A percentile compares a stretch with the other conserved stretches of the same genome.
Conservation (phyloP, 305 asterid genomes). For the Euphrasia arctica region DNA sequence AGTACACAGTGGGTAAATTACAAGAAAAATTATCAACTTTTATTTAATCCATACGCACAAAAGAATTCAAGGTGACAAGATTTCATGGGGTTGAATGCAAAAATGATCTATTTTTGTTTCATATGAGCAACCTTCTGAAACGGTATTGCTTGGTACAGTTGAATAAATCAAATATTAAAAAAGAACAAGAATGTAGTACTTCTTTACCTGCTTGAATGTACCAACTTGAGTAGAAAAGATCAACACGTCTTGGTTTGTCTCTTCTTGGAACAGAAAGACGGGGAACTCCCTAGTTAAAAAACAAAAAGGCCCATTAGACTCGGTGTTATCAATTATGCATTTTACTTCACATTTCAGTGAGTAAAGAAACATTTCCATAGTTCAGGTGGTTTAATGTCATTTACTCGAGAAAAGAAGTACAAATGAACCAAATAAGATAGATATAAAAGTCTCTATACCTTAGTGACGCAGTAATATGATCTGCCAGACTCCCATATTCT, state of each 20-base stretch:
- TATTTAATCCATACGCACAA: too few relatives aligned
- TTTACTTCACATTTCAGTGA: too few relatives aligned
- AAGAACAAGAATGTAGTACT: not conserved
- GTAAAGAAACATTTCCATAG: too few relatives aligned
- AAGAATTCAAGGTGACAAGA: not conserved
- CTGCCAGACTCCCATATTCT: slow-evolving; percentile 91
- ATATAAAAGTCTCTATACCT: slow-evolving; percentile 38
- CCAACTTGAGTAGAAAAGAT: slow-evolving; percentile 87
- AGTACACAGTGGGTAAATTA: too few relatives aligned
- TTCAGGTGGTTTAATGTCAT: too few relatives aligned
- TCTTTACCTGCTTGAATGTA: slow-evolving; percentile 70
- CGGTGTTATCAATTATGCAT: slow-evolving; percentile 8
- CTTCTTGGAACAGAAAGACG: slow-evolving; percentile 49
- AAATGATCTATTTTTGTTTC: not conserved
- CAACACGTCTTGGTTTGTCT: slow-evolving; percentile 83
- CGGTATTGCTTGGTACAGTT: not conserved
- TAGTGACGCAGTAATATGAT: slow-evolving; percentile 80
- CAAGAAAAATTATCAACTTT: too few relatives aligned
- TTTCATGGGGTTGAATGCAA: slow-evolving; percentile 5
- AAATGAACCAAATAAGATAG: not conserved
- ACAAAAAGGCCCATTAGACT: slow-evolving; percentile 16
- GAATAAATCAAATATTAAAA: slow-evolving; percentile 14
- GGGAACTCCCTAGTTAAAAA: slow-evolving; percentile 64
- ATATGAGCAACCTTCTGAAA: not conserved
- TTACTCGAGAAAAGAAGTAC: not conserved